These are phyloP conservation scores for Simplicillium sp. DNA, from an alignment of 2,329 filamentous ascomycete genomes.

Conservation along the genomic window DNA sequence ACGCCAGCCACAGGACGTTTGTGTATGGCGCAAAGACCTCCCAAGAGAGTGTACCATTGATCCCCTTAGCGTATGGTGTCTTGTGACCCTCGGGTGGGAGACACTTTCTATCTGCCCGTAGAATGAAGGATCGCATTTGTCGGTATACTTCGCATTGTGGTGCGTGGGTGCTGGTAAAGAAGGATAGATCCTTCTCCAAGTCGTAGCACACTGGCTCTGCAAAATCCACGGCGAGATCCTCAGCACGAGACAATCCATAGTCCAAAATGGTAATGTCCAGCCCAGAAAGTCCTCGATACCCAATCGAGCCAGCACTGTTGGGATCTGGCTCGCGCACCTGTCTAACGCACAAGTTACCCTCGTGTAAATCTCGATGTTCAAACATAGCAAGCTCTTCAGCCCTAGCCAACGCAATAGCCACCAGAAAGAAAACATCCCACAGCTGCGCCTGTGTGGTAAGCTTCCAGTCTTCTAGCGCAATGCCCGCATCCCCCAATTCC, in stretches of 20 bases:
- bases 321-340: slow-evolving; percentile 23
- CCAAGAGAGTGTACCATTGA: slow-evolving; percentile 44
- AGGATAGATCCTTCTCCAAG: slow-evolving; percentile 47
- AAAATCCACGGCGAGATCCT: slow-evolving; percentile 26
- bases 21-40: slow-evolving; percentile 47
- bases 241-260: slow-evolving; percentile 54
- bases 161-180: slow-evolving; percentile 53
- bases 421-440: slow-evolving; percentile 55
- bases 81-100: slow-evolving; percentile 37
- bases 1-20: slow-evolving; percentile 57
- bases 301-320: slow-evolving; percentile 16
- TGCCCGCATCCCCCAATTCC: slow-evolving; percentile 54
- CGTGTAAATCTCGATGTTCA: slow-evolving; percentile 58
- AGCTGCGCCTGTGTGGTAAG: slow-evolving; percentile 39
- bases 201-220: slow-evolving; percentile 41
- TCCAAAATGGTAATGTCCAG: slow-evolving; percentile 56
- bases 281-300: slow-evolving; percentile 47
- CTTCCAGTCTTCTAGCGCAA: slow-evolving; percentile 48
- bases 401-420: slow-evolving; percentile 49
- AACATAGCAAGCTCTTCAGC: slow-evolving; percentile 50
- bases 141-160: slow-evolving; percentile 53
- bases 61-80: slow-evolving; percentile 33
- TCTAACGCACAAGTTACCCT: slow-evolving; percentile 53
- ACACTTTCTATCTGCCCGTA: slow-evolving; percentile 39
- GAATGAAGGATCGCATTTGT: slow-evolving; percentile 49